Percentiles rank a stretch among this genome's conserved stretches.
These are phyloP conservation scores for Tetrapisispora namnaoensis DNA, from an alignment of 805 yeast species.

Conservation along the genomic window DNA sequence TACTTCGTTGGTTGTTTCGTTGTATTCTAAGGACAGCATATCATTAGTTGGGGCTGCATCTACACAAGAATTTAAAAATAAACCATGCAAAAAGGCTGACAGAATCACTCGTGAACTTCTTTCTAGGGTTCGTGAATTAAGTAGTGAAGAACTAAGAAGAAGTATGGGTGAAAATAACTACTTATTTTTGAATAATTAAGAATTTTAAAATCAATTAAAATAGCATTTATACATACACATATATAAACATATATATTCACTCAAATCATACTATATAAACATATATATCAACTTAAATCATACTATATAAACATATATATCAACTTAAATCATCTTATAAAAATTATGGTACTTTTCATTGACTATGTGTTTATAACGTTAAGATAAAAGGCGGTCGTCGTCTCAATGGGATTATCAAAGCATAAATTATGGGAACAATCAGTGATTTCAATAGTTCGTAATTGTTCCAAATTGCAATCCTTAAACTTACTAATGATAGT, in stretches of 20 bases:
- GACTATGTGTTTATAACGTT: no score
- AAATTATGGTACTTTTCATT: no score
- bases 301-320: background rate
- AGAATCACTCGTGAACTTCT: slow-evolving; percentile 12
- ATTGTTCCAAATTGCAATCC: no score
- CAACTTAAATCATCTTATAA: background rate
- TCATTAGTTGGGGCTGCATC: background rate
- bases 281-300: background rate
- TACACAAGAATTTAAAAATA: slow-evolving; percentile 2
- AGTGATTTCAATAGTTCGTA: no score
- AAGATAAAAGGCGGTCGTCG: no score
- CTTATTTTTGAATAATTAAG: background rate
- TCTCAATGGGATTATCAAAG: no score
- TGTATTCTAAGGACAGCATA: slow-evolving; percentile 12
- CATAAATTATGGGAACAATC: no score
- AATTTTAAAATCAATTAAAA: no score
- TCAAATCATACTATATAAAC: background rate
- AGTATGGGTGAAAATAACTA: slow-evolving; percentile 26
- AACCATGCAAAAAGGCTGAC: slow-evolving; percentile 14
- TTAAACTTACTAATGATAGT: no score
- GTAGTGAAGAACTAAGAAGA: slow-evolving; percentile 21
- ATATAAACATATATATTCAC: background rate
- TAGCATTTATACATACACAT: background rate
- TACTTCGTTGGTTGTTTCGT: slow-evolving; percentile 11
- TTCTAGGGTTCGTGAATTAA: slow-evolving; percentile 11